Conservation (phyloP, 73 alveolate species). For the Uronychia binucleata region DNA sequence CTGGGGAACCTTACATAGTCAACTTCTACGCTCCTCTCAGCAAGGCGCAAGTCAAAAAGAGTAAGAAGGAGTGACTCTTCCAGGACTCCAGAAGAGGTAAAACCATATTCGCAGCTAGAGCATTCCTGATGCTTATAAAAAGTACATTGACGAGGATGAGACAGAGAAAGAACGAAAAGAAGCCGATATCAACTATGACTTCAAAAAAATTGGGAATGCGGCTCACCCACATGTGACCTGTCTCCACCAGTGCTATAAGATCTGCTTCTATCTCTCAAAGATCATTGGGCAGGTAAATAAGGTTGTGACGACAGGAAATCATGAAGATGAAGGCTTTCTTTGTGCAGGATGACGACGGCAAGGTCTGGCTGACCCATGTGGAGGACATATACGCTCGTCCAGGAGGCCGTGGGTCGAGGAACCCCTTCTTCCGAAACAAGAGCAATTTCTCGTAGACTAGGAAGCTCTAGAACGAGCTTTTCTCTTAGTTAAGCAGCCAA, state of each 20-base stretch:
- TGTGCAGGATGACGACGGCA: constrained; percentile 15
- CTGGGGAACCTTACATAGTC: constrained; percentile 15
- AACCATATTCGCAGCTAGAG: no score
- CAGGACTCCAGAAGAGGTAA: constrained; percentile 2
- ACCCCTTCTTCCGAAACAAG: neutral
- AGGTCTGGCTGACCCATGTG: constrained; percentile 13
- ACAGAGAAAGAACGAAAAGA: neutral
- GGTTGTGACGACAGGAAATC: constrained; percentile 2
- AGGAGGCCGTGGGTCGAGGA: neutral
- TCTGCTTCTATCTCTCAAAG: neutral
- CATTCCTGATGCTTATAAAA: neutral
- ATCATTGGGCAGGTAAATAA: neutral
- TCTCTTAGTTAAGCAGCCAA: neutral
- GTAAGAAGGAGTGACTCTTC: constrained; percentile 3
- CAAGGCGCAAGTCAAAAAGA: neutral
- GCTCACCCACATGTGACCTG: neutral
- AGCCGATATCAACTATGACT: neutral
- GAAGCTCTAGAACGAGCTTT: neutral
- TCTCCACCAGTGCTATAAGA: neutral
- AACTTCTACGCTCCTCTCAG: constrained; percentile 7
- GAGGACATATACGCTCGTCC: neutral
- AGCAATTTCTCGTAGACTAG: neutral
- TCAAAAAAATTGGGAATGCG: neutral
- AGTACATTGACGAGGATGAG: constrained; percentile 7
- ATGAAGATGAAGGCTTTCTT: constrained; percentile 2